Evolutionary conservation across 108 stramenopile species (phyloP), one percentile per base, ranked within the genome.

Genomic region (Cyclotella distinguenda): DNA sequence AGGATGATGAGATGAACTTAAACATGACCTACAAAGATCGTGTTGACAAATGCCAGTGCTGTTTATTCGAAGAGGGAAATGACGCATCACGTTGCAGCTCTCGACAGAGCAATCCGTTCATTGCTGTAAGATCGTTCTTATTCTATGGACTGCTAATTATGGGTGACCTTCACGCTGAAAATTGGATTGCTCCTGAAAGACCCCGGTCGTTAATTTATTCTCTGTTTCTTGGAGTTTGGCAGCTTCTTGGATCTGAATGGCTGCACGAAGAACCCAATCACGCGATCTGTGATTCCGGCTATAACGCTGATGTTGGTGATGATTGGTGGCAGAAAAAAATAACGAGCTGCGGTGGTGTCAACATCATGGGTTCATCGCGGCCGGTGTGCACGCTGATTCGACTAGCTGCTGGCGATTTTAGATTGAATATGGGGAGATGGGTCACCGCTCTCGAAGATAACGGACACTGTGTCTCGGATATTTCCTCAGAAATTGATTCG

Each of bases 341-440:
- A 23, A 43, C 10, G 34, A 39, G 2, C 8, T 26, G 21, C 25
- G 45, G 16, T 0, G 42, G 9, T 21, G 43, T 45, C 13, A 60
- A 44, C 16, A 47, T 7, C 31, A 34, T 75, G 30, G 74, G 74
- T 46, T 44, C 38, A 15, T 56, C 60, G 0, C 67, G 74, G 74
- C 74, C 65, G 45, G 32, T 75, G 44, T 77, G 75, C 27, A 71
- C 54, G 26, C 12, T 71, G 19, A 40, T 71, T 38, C 70, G 64
- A 13, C 44, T 77, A 25, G 75, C 70, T 40, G 75, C 64, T 16
- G 75, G 75, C 12, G 75, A 77, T 45, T 77, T 64, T 15, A 63
- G 75, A 13, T 44, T 77, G 13, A 46, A 49, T 21, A 31, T 77
- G 30, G 75, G 75, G 4, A 56, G 50, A 54, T 75, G 60, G 65